Evolutionary conservation across 106 monocot species (phyloP).

Genomic region (Apostasia ramifera): DNA sequence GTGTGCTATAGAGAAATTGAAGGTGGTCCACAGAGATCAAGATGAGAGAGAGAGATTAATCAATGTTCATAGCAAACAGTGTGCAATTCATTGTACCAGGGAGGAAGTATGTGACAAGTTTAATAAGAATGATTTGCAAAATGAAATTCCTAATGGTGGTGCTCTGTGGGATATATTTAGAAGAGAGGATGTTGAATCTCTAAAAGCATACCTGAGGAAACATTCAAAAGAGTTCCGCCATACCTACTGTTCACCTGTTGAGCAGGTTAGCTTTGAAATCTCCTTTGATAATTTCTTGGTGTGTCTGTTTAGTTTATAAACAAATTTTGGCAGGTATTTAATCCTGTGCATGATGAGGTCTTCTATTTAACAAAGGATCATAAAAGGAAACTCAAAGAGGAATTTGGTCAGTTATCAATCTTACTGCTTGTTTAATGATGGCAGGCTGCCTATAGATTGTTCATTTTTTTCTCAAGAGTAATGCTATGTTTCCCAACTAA

Average conservation of each 20-base stretch:
- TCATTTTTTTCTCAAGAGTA: background rate
- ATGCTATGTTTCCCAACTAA: no score
- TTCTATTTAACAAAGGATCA: conserved; percentile 73
- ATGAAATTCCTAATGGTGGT: conserved; percentile 18
- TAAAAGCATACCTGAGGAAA: conserved; percentile 21
- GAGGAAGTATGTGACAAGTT: conserved; percentile 2
- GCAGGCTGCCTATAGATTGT: background rate
- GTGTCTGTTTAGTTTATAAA: background rate
- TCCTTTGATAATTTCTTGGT: background rate
- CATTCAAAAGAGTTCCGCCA: conserved; percentile 35
- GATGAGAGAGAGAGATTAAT: conserved; percentile 25
- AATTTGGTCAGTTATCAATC: conserved; percentile 53
- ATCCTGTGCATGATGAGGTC: conserved; percentile 82
- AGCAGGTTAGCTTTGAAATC: conserved; percentile 7
- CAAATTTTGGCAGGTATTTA: conserved; percentile 32
- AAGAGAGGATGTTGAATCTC: conserved; percentile 20
- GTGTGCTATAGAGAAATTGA: conserved; percentile 34
- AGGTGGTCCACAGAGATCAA: conserved; percentile 42
- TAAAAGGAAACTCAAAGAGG: conserved; percentile 73
- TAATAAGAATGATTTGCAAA: background rate
- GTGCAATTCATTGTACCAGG: background rate
- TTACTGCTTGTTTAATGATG: background rate
- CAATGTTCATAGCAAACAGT: conserved; percentile 2
- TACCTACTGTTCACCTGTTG: conserved; percentile 12
- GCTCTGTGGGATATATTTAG: conserved; percentile 43